Base-by-base conservation (phyloP, 1,139 yeast species). In the Torulaspora pretoriensis region DNA sequence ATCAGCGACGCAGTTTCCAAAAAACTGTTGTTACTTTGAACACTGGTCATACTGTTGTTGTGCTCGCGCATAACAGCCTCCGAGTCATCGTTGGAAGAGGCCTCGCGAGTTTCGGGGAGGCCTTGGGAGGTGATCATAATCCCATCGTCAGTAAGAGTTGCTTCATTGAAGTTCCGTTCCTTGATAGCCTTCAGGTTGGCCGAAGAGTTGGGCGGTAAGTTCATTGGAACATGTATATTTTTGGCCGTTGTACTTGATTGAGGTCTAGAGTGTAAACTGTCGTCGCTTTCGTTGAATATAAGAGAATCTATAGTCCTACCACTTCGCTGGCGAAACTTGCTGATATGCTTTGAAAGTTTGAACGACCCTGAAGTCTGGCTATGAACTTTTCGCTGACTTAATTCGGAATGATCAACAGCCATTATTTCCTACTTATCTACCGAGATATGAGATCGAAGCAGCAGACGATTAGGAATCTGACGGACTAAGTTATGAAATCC, bases 1-100 rank as follows among this genome's bases (percentile, higher is more conserved):
- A 62, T 54, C 23, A 58, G 42, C 7, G 67, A 63, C 2, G 64
- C 54, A 6, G 65, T 58, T 28, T 63, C 67, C 25, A 59, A 51
- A 22, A 49, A 46, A 31, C 53, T 50, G 31, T 48, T 48, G 12
- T 45, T 45, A 17, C 54, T 54, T n/a, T 45, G 42, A 22, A 47
- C 46, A 33, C 53, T 51, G 28, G 45, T 49, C 28, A 48, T 46
- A 40, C 51, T 54, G 45, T 40, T 33, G 28, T 40, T 39, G 10
- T 35, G 40, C 13, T 23, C 16, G 16, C 34, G 37, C 25, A 31
- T 34, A 4, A 31, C 13, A 10, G 30, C 35, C 9, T 36, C 41
- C 17, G 23, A 17, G 7, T 31, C 30, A 24, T 25, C 37, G 23
- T 22, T n/a, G 10, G 40, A 16, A 8, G 35, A 23, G 17, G 29